phyloP scores from a whole-genome alignment of 768 basidiomycete genomes.

The Dacryopinax spathularia region DNA sequence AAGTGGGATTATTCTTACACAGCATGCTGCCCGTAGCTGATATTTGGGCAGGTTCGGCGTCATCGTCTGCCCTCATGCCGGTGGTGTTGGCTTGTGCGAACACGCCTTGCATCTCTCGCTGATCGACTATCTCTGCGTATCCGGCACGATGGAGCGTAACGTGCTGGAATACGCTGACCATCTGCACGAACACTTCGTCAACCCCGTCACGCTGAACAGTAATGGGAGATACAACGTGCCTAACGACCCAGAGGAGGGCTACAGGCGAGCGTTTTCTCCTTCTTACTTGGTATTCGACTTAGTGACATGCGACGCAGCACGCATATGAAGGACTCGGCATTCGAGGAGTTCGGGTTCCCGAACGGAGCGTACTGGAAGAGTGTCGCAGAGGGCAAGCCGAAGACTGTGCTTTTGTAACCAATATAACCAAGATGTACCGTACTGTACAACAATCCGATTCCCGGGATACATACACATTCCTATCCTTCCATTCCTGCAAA shows the following conservation, averaged over 20 bases:
- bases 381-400: conserved; percentile 11
- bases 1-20: conserved; percentile 38
- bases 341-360: conserved; percentile 76
- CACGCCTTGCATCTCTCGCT: conserved; percentile 79
- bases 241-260: conserved; percentile 56
- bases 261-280: conserved; percentile 36
- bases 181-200: conserved; percentile 84
- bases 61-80: conserved; percentile 85
- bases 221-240: conserved; percentile 84
- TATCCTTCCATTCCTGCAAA: too few relatives aligned
- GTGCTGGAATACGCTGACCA: conserved; percentile 86
- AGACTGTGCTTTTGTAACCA: neutral
- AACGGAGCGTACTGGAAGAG: conserved; percentile 62
- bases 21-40: neutral
- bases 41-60: conserved; percentile 51
- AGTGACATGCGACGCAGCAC: conserved; percentile 38
- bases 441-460: too few relatives aligned
- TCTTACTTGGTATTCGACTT: conserved; percentile 3
- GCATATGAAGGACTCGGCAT: conserved; percentile 71
- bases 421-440: too few relatives aligned
- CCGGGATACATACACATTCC: too few relatives aligned
- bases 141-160: conserved; percentile 85
- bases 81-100: conserved; percentile 86
- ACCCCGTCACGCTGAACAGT: conserved; percentile 74
- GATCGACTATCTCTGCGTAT: conserved; percentile 87